Conservation (phyloP, 305 asterid species). For the Ruellia speciosa region DNA sequence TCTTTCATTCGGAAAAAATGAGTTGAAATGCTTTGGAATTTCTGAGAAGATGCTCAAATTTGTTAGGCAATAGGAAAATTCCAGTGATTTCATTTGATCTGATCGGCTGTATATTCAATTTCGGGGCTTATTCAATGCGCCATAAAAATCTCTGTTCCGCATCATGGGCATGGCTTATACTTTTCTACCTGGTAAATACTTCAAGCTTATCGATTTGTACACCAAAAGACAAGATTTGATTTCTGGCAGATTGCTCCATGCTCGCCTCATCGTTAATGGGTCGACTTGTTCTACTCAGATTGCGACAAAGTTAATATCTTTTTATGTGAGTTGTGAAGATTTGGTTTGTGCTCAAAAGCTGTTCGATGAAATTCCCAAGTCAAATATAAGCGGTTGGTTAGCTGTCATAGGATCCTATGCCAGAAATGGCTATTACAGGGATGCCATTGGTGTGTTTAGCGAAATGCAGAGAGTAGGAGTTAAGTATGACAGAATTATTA, state of each 20-base stretch:
- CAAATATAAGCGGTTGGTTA: slow-evolving; percentile 43
- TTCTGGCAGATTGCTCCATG: slow-evolving; percentile 44
- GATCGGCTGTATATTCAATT: too few relatives aligned
- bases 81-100: too few relatives aligned
- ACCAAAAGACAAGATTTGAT: slow-evolving; percentile 27
- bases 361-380: slow-evolving; percentile 56
- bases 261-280: slow-evolving; percentile 46
- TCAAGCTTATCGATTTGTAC: slow-evolving; percentile 32
- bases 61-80: too few relatives aligned
- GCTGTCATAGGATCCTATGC: slow-evolving; percentile 45
- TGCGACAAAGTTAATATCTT: slow-evolving; percentile 39
- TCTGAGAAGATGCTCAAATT: too few relatives aligned
- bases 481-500: slow-evolving; percentile 31
- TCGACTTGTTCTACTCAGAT: slow-evolving; percentile 28
- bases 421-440: slow-evolving; percentile 38
- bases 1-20: too few relatives aligned
- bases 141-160: too few relatives aligned
- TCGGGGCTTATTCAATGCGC: too few relatives aligned
- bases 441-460: slow-evolving; percentile 33
- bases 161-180: not conserved
- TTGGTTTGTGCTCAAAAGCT: slow-evolving; percentile 37
- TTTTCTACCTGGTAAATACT: slow-evolving; percentile 26
- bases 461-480: slow-evolving; percentile 36
- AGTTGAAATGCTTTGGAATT: too few relatives aligned
- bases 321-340: slow-evolving; percentile 35